Evolutionary conservation across 768 basidiomycete species (phyloP).

Genomic region (Pleurotus sapidus): DNA sequence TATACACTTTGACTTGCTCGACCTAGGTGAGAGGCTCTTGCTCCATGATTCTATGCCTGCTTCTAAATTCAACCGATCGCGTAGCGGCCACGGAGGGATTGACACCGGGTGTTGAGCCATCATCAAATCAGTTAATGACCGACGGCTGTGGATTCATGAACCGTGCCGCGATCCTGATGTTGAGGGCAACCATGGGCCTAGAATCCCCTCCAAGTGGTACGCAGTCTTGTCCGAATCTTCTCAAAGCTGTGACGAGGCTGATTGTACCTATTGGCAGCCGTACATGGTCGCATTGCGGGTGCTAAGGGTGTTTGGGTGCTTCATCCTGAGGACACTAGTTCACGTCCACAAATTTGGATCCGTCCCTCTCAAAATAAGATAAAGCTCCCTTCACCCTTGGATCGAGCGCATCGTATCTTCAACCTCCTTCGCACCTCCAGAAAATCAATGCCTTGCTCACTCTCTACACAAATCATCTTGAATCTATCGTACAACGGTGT

Average conservation of each 20-base stretch:
- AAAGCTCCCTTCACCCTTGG: conserved; percentile 26
- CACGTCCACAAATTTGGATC: conserved; percentile 54
- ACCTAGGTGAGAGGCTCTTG: conserved; percentile 41
- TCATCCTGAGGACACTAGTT: conserved; percentile 43
- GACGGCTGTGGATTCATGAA: conserved; percentile 78
- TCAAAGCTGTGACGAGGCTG: no score
- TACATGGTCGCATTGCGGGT: conserved; percentile 59
- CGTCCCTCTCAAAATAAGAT: conserved; percentile 62
- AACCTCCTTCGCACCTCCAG: conserved; percentile 56
- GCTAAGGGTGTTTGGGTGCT: conserved; percentile 61
- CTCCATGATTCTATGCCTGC: not conserved
- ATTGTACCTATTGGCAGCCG: conserved; percentile 29
- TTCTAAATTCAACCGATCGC: not conserved
- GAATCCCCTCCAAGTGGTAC: no score
- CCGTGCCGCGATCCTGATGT: conserved; percentile 30
- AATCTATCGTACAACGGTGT: conserved; percentile 65
- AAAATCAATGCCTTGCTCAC: conserved; percentile 33
- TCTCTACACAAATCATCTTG: conserved; percentile 56
- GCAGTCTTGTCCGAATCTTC: no score
- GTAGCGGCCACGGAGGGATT: conserved; percentile 33
- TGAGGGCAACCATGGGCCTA: no score
- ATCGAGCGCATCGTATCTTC: conserved; percentile 54
- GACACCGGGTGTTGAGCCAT: conserved; percentile 31
- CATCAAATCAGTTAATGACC: conserved; percentile 61
- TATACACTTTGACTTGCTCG: conserved; percentile 43